phyloP scores from a whole-genome alignment of 2,329 filamentous ascomycete genomes.

The Aotearoamyces nothofagi region DNA sequence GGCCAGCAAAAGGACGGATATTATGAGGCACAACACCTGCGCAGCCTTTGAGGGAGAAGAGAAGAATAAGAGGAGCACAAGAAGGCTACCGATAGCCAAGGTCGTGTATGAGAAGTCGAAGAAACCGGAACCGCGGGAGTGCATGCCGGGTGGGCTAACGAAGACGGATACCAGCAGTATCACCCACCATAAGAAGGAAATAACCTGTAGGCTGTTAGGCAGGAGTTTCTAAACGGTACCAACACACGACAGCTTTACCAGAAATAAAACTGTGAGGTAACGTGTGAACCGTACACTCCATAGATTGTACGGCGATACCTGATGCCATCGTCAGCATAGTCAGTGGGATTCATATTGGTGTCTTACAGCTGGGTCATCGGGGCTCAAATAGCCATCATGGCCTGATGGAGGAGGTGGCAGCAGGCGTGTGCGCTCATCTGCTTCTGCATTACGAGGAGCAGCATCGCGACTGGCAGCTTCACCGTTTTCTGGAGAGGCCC shows the following conservation, averaged over 20 bases:
- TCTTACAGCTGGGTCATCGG: conserved; percentile 66
- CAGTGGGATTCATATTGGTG: neutral
- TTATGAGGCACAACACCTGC: conserved; percentile 54
- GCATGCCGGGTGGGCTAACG: conserved; percentile 74
- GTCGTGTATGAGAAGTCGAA: conserved; percentile 75
- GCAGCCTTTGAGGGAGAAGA: conserved; percentile 66
- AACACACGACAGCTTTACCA: no score
- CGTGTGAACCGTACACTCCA: conserved; percentile 76
- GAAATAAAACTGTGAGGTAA: conserved; percentile 62
- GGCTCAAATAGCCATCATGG: conserved; percentile 44
- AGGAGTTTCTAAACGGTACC: no score
- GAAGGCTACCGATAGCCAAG: conserved; percentile 59
- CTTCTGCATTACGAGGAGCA: conserved; percentile 23
- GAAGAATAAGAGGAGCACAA: conserved; percentile 77
- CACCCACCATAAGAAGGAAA: conserved; percentile 87
- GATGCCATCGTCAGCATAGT: conserved; percentile 9
- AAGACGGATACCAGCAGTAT: conserved; percentile 80
- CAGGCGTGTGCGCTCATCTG: conserved; percentile 37
- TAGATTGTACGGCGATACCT: conserved; percentile 80
- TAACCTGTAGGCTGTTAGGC: no score
- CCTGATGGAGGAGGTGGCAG: conserved; percentile 11
- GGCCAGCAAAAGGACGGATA: conserved; percentile 51
- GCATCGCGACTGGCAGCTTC: conserved; percentile 9
- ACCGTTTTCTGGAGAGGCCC: conserved; percentile 6
- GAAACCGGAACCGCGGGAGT: conserved; percentile 83